phyloP scores from a whole-genome alignment of 306 rosid genomes.

The Dicorynia guianensis region DNA sequence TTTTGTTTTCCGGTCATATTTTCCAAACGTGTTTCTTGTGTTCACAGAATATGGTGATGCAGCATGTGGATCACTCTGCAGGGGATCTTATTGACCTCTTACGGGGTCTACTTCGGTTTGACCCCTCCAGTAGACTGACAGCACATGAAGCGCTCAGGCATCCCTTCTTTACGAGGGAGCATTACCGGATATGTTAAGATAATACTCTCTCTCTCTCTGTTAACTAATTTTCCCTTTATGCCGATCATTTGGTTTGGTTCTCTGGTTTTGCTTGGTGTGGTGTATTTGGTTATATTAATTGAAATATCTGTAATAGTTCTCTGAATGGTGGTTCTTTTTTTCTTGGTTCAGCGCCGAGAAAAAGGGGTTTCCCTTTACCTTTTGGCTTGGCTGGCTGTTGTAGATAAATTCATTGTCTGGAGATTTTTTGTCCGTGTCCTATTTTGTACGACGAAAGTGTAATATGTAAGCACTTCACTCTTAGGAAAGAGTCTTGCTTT shows the following conservation, averaged over 20 bases:
- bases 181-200: conserved; percentile 50
- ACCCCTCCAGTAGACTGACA: conserved; percentile 61
- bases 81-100: conserved; percentile 82
- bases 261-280: conserved; percentile 29
- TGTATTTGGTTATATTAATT: conserved; percentile 17
- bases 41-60: conserved; percentile 80
- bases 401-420: conserved; percentile 44
- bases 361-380: background rate
- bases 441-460: conserved; percentile 43
- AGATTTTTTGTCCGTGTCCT: conserved; percentile 44
- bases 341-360: background rate
- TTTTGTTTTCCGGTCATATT: background rate
- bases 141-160: conserved; percentile 78
- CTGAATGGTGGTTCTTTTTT: conserved; percentile 11
- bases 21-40: conserved; percentile 5
- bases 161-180: conserved; percentile 68
- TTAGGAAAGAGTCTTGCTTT: conserved; percentile 16
- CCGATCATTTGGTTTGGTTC: background rate
- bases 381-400: conserved; percentile 28
- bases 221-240: too few relatives aligned
- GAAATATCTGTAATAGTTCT: conserved; percentile 22
- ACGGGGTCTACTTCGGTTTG: conserved; percentile 77
- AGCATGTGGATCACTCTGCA: conserved; percentile 84
- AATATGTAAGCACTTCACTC: conserved; percentile 20
- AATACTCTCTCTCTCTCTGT: background rate